A percentile compares a stretch with the other conserved stretches of the same genome.
phyloP scores from a whole-genome alignment of 2,329 filamentous ascomycete genomes.

The Colletotrichum sublineola region DNA sequence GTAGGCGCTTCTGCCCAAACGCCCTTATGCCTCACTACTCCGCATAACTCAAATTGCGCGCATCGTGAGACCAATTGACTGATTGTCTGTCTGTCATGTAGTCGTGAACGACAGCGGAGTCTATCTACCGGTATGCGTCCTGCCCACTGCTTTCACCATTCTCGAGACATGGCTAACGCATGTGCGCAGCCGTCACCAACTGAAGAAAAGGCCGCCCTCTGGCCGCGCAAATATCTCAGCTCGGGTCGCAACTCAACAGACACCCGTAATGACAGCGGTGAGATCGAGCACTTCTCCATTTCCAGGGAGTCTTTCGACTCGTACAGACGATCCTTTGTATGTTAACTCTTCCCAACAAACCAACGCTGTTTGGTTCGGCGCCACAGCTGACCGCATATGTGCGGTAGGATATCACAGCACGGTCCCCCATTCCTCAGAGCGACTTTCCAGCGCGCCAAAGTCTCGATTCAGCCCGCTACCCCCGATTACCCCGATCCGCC shows the following conservation, averaged over 20 bases:
- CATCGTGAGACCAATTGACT: slow-evolving; percentile 47
- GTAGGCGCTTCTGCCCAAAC: slow-evolving; percentile 61
- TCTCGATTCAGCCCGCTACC: slow-evolving; percentile 79
- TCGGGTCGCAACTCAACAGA: slow-evolving; percentile 67
- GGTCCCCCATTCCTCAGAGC: slow-evolving; percentile 77
- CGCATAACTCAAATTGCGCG: slow-evolving; percentile 9
- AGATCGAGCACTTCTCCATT: slow-evolving; percentile 94
- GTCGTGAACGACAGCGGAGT: slow-evolving; percentile 97
- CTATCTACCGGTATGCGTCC: slow-evolving; percentile 82
- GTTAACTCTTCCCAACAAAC: slow-evolving; percentile 51
- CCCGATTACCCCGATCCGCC: slow-evolving; percentile 72
- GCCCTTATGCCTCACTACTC: slow-evolving; percentile 35
- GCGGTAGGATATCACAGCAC: slow-evolving; percentile 86
- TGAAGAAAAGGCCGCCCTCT: slow-evolving; percentile 84
- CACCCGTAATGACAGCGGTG: slow-evolving; percentile 72
- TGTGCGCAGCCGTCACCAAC: slow-evolving; percentile 81
- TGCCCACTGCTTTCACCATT: slow-evolving; percentile 32
- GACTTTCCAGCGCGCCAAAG: slow-evolving; percentile 79
- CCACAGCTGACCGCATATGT: slow-evolving; percentile 20
- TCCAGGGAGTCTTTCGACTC: slow-evolving; percentile 97
- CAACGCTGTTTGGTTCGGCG: background rate
- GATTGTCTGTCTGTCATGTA: slow-evolving; percentile 55
- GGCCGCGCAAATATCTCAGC: slow-evolving; percentile 69
- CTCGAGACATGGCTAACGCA: slow-evolving; percentile 46
- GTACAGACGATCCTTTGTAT: slow-evolving; percentile 93